A percentile compares a stretch with the other conserved stretches of the same genome.
phyloP scores from a whole-genome alignment of 208 protist genomes.

The Blechomonas ayalai region DNA sequence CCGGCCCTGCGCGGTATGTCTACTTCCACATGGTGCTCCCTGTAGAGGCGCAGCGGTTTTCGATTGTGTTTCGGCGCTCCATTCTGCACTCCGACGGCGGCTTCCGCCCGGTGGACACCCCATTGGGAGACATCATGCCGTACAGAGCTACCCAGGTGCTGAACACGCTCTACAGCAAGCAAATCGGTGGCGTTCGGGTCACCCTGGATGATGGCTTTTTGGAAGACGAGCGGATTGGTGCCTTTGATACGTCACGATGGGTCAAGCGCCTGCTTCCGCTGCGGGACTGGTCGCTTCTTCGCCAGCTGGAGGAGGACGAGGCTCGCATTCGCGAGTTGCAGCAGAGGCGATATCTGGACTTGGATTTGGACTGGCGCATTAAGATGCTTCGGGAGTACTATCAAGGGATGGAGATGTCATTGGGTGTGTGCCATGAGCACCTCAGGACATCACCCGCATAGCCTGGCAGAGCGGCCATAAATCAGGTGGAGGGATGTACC shows the following conservation, averaged over 20 bases:
- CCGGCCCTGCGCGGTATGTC: constrained; percentile 76
- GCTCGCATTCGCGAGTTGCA: constrained; percentile 59
- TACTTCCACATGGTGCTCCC: constrained; percentile 90
- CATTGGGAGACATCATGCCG: constrained; percentile 65
- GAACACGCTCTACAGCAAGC: constrained; percentile 78
- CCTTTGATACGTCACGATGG: constrained; percentile 79
- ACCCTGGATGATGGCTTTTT: constrained; percentile 76
- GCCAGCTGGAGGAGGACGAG: constrained; percentile 83
- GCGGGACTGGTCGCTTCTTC: constrained; percentile 74
- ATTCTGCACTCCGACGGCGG: constrained; percentile 85
- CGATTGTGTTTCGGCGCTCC: constrained; percentile 77
- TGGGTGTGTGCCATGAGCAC: too few species aligned
- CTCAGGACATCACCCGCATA: too few species aligned
- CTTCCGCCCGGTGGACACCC: constrained; percentile 62
- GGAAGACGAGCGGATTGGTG: constrained; percentile 63
- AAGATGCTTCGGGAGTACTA: constrained; percentile 67
- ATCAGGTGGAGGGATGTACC: too few species aligned
- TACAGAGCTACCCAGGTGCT: constrained; percentile 79
- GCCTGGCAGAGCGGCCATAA: too few species aligned
- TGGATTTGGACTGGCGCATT: constrained; percentile 79
- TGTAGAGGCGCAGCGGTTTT: constrained; percentile 78
- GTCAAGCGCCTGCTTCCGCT: constrained; percentile 77
- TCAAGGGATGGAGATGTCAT: constrained; percentile 57
- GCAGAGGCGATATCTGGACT: constrained; percentile 66
- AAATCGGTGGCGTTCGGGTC: constrained; percentile 75